A percentile compares a stretch with the other conserved stretches of the same genome.
Conservation (phyloP, 495 filamentous ascomycete species). For the Talaromyces adpressus region DNA sequence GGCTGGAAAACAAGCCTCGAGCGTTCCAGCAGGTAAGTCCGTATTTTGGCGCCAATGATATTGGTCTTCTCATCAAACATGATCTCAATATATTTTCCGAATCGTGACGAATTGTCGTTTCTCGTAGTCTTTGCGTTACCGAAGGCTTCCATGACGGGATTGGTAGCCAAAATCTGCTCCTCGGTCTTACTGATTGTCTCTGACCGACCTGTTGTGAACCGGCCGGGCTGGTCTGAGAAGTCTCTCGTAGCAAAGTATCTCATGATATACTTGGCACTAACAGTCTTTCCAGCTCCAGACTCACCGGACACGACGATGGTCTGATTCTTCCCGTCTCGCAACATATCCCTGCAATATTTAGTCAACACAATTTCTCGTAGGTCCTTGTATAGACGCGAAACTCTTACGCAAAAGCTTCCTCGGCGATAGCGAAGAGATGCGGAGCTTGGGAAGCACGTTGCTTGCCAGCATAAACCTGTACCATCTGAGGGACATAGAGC, state of each 20-base stretch:
- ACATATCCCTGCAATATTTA: constrained; percentile 68
- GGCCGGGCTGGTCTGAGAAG: constrained; percentile 80
- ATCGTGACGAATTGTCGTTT: constrained; percentile 98
- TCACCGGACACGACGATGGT: constrained; percentile 98
- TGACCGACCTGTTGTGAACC: constrained; percentile 65
- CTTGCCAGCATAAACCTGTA: constrained; percentile 97
- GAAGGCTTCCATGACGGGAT: constrained; percentile 99
- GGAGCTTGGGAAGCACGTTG: constrained; percentile 93
- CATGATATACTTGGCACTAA: constrained; percentile 99
- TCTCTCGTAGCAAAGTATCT: constrained; percentile 98
- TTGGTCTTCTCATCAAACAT: constrained; percentile 95
- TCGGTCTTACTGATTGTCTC: constrained; percentile 97
- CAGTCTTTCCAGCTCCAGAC: constrained; percentile 96
- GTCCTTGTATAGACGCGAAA: not conserved
- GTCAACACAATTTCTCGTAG: constrained; percentile 4
- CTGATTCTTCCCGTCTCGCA: constrained; percentile 91
- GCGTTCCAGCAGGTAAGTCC: constrained; percentile 91
- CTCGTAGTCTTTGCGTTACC: constrained; percentile 98
- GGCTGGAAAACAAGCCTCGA: constrained; percentile 98
- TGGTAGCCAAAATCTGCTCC: constrained; percentile 95
- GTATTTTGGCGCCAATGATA: constrained; percentile 95
- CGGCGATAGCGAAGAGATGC: constrained; percentile 97
- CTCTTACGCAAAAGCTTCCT: constrained; percentile 93
- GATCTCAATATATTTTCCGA: constrained; percentile 99
- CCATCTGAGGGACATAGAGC: constrained; percentile 97